These are phyloP conservation scores for Lycium ferocissimum DNA, from an alignment of 257 asterid genomes.

Conservation along the genomic window DNA sequence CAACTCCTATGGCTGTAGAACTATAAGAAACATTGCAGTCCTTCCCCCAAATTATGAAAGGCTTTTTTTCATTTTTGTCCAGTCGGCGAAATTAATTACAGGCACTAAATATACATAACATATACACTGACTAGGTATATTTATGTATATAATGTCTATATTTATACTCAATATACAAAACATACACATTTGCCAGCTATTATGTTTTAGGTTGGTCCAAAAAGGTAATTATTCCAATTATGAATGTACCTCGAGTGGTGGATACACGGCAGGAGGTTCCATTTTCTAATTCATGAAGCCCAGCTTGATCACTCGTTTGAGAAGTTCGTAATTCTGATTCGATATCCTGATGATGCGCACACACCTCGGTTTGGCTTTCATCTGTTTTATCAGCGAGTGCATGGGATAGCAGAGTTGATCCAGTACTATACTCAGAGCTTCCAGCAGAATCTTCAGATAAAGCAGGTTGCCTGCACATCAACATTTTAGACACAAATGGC, in stretches of 20 bases:
- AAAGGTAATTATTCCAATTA: not conserved
- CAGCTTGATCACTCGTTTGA: constrained; percentile 48
- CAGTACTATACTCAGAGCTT: constrained; percentile 85
- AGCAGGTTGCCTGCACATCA: constrained; percentile 67
- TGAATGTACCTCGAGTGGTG: constrained; percentile 52
- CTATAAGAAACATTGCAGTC: constrained; percentile 17
- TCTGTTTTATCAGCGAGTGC: constrained; percentile 52
- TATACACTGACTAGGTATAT: too few species aligned
- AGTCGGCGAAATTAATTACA: too few species aligned
- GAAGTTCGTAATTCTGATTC: constrained; percentile 52
- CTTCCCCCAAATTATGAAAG: constrained; percentile 17
- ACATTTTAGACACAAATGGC: constrained; percentile 41
- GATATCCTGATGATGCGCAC: constrained; percentile 48
- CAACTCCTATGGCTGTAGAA: not conserved
- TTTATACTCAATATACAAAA: too few species aligned
- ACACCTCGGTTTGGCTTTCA: constrained; percentile 55
- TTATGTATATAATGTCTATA: too few species aligned
- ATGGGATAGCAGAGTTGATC: constrained; percentile 67
- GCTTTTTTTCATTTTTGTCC: too few species aligned
- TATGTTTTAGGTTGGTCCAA: too few species aligned
- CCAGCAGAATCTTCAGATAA: constrained; percentile 66
- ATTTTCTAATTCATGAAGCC: constrained; percentile 49
- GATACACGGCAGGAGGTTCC: constrained; percentile 47
- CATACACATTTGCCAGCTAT: too few species aligned
- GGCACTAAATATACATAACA: too few species aligned